These are phyloP conservation scores for Lactarius hengduanensis DNA, from an alignment of 768 basidiomycete genomes.

Conservation along the genomic window DNA sequence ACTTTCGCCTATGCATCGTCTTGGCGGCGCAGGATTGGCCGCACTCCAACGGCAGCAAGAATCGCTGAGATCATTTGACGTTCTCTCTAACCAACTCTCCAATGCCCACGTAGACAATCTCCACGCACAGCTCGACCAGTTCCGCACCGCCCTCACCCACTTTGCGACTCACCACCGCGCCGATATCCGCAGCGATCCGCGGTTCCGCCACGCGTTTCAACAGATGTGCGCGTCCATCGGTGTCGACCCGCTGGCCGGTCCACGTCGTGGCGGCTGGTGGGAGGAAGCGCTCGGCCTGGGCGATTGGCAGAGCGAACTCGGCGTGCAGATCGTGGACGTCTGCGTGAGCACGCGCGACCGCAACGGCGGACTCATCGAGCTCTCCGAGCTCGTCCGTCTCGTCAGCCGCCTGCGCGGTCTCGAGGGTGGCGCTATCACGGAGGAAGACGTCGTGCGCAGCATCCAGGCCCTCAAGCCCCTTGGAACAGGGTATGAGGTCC, in stretches of 20 bases:
- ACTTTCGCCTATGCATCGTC: slow-evolving; percentile 54
- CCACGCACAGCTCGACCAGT: slow-evolving; percentile 78
- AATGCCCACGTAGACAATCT: slow-evolving; percentile 74
- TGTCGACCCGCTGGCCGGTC: slow-evolving; percentile 90
- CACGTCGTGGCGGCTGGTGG: slow-evolving; percentile 87
- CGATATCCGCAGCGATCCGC: slow-evolving; percentile 79
- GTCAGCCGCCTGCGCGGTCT: slow-evolving; percentile 76
- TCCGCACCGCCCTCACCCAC: slow-evolving; percentile 76
- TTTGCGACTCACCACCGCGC: slow-evolving; percentile 85
- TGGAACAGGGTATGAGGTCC: slow-evolving; percentile 86
- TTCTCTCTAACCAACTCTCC: slow-evolving; percentile 78
- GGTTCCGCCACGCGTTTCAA: slow-evolving; percentile 89
- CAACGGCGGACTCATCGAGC: slow-evolving; percentile 91
- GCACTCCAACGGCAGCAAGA: slow-evolving; percentile 88
- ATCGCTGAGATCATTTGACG: slow-evolving; percentile 75
- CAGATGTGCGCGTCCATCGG: slow-evolving; percentile 95
- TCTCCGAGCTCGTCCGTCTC: slow-evolving; percentile 78
- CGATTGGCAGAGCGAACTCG: slow-evolving; percentile 95
- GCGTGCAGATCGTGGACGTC: slow-evolving; percentile 92
- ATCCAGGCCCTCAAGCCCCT: slow-evolving; percentile 87
- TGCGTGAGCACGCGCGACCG: slow-evolving; percentile 84
- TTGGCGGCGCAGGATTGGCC: slow-evolving; percentile 81
- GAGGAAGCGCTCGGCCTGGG: slow-evolving; percentile 82
- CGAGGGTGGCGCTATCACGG: slow-evolving; percentile 66
- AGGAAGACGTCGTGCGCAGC: slow-evolving; percentile 80